Evolutionary conservation across 1,284 basidiomycete genomes (phyloP).

Genomic region (Trametes hirsuta): DNA sequence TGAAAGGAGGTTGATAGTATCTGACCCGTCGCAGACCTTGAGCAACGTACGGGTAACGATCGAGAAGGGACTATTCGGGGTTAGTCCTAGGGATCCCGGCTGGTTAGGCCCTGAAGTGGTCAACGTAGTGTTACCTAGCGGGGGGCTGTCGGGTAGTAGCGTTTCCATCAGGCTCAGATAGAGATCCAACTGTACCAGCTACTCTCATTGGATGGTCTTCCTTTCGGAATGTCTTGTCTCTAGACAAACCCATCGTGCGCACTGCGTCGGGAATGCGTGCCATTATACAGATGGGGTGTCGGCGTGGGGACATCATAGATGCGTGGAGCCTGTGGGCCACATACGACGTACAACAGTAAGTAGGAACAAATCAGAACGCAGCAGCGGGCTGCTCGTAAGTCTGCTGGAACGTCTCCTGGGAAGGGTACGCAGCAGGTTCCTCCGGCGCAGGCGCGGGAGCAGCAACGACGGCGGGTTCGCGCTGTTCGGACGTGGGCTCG

Average conservation of each 20-base stretch:
- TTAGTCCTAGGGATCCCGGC: background rate
- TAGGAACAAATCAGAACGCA: conserved; percentile 33
- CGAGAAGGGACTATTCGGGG: conserved; percentile 3
- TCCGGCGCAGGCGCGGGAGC: conserved; percentile 54
- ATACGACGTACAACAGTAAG: conserved; percentile 19
- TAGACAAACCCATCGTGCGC: background rate
- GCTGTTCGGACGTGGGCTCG: conserved; percentile 81
- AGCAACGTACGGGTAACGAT: conserved; percentile 36
- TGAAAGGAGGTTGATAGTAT: conserved; percentile 50
- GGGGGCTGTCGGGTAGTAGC: conserved; percentile 47
- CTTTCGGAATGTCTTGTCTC: background rate
- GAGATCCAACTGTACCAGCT: background rate
- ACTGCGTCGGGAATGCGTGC: background rate
- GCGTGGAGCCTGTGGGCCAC: conserved; percentile 10
- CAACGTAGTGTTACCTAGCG: conserved; percentile 33
- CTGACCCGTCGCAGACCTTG: conserved; percentile 58
- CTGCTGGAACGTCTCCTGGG: conserved; percentile 41
- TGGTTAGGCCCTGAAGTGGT: conserved; percentile 36
- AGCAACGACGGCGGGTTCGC: conserved; percentile 62
- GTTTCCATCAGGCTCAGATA: conserved; percentile 34
- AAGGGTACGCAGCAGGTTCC: conserved; percentile 47
- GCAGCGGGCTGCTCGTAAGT: conserved; percentile 35
- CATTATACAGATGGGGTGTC: conserved; percentile 7
- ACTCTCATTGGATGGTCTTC: background rate
- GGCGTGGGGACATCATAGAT: conserved; percentile 18